These are phyloP conservation scores for Xylariaceae sp. DNA, from an alignment of 2,329 filamentous ascomycete species.

Conservation along the genomic window DNA sequence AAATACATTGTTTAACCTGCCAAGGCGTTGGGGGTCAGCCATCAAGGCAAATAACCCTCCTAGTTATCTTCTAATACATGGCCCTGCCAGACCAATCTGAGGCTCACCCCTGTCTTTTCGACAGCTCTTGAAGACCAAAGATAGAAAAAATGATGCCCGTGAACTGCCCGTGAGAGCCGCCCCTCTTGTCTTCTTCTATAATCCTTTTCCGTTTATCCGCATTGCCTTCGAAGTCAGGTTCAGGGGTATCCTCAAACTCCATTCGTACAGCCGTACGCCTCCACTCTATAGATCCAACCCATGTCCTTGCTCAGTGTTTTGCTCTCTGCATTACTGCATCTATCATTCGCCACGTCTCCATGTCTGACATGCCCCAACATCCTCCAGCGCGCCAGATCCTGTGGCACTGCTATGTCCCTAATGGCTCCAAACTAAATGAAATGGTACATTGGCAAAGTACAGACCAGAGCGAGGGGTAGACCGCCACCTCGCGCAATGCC, in stretches of 20 bases:
- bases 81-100: constrained; percentile 3
- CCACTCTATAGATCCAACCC: constrained; percentile 34
- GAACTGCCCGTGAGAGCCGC: constrained; percentile 34
- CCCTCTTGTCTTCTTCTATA: constrained; percentile 38
- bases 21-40: constrained; percentile 17
- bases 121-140: constrained; percentile 5
- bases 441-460: constrained; percentile 27
- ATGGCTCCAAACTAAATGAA: constrained; percentile 16
- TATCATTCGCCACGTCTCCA: constrained; percentile 29
- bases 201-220: constrained; percentile 30
- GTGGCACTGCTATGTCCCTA: constrained; percentile 22
- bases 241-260: constrained; percentile 42
- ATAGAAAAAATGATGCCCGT: constrained; percentile 31
- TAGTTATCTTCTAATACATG: constrained; percentile 11
- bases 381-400: constrained; percentile 20
- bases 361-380: constrained; percentile 28
- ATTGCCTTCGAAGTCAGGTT: constrained; percentile 29
- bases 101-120: constrained; percentile 16
- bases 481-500: constrained; percentile 23
- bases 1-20: constrained; percentile 8
- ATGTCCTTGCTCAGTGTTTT: constrained; percentile 33
- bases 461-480: constrained; percentile 20
- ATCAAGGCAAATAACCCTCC: constrained; percentile 5
- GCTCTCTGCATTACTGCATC: constrained; percentile 27
- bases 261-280: constrained; percentile 41